Percentiles rank a stretch among this genome's conserved stretches.
Conservation (phyloP, 2,329 filamentous ascomycete species). For the Lasiodiplodia gonubiensis region DNA sequence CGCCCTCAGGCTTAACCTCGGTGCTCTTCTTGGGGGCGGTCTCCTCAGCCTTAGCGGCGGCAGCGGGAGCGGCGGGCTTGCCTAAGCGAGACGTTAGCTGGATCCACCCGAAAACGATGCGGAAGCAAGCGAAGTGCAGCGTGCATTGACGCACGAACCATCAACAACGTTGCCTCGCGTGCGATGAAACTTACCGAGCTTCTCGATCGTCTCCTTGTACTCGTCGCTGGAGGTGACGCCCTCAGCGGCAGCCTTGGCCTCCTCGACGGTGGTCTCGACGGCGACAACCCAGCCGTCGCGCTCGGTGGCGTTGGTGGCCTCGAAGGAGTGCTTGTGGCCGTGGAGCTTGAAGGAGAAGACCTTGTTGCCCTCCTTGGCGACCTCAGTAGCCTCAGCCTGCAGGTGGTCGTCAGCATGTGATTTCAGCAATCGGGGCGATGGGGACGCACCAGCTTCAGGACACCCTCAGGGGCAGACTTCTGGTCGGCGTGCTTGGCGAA, state of each 20-base stretch:
- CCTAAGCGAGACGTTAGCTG: constrained; percentile 47
- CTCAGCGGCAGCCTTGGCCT: constrained; percentile 81
- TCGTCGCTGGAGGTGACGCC: constrained; percentile 77
- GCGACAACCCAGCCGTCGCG: constrained; percentile 92
- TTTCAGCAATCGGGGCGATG: constrained; percentile 2
- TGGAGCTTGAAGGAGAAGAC: constrained; percentile 87
- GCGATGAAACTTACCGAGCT: constrained; percentile 60
- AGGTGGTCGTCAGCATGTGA: constrained; percentile 41
- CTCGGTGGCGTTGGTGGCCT: constrained; percentile 74
- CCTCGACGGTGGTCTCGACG: constrained; percentile 79
- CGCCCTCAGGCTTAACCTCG: constrained; percentile 48
- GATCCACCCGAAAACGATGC: constrained; percentile 30
- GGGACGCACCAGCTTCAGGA: constrained; percentile 79
- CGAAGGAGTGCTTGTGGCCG: constrained; percentile 93
- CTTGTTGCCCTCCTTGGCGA: constrained; percentile 74
- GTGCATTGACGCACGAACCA: constrained; percentile 30
- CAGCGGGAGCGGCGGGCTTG: constrained; percentile 48
- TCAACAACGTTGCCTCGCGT: constrained; percentile 32
- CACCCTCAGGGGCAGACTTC: constrained; percentile 79
- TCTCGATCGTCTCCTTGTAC: constrained; percentile 86
- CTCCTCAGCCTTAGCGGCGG: constrained; percentile 46
- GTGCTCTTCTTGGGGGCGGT: constrained; percentile 55
- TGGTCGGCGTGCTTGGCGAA: constrained; percentile 82
- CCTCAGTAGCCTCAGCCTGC: constrained; percentile 70
- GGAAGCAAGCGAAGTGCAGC: constrained; percentile 40